A percentile compares a stretch with the other conserved stretches of the same genome.
phyloP scores from a whole-genome alignment of 768 basidiomycete species.

The Termitomyces sp. region DNA sequence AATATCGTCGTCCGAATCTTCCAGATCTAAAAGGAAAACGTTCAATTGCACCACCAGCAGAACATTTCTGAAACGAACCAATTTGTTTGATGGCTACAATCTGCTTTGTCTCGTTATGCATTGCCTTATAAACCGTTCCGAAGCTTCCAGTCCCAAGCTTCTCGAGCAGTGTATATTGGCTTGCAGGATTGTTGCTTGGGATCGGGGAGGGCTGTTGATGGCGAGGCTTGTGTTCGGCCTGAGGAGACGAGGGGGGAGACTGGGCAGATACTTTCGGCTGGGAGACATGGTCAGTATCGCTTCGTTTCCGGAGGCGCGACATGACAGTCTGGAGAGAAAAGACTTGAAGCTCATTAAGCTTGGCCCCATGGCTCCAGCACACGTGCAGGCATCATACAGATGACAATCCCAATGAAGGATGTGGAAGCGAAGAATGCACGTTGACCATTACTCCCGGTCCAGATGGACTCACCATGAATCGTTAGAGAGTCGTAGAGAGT shows the following conservation, averaged over 20 bases:
- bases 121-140: slow-evolving; percentile 95
- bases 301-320: slow-evolving; percentile 47
- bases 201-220: slow-evolving; percentile 63
- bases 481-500: slow-evolving; percentile 8
- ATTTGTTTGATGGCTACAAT: slow-evolving; percentile 99
- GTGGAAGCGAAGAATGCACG: slow-evolving; percentile 3
- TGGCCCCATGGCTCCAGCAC: slow-evolving; percentile 18
- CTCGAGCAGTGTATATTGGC: slow-evolving; percentile 89
- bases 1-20: slow-evolving; percentile 98
- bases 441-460: background rate
- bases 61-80: slow-evolving; percentile 52
- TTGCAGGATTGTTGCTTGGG: slow-evolving; percentile 78
- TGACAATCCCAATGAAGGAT: slow-evolving; percentile 2
- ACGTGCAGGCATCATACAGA: slow-evolving; percentile 18
- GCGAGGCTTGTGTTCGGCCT: slow-evolving; percentile 39
- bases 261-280: slow-evolving; percentile 40
- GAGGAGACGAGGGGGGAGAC: slow-evolving; percentile 53
- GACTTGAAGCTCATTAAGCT: slow-evolving; percentile 22
- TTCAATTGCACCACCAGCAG: background rate
- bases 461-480: slow-evolving; percentile 19
- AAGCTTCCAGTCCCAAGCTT: slow-evolving; percentile 98
- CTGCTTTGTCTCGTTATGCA: slow-evolving; percentile 91
- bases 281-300: slow-evolving; percentile 35
- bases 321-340: slow-evolving; percentile 36
- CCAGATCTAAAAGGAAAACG: slow-evolving; percentile 63